These are phyloP conservation scores for Hanseniaspora hatyaiensis DNA, from an alignment of 805 yeast genomes.

Conservation along the genomic window DNA sequence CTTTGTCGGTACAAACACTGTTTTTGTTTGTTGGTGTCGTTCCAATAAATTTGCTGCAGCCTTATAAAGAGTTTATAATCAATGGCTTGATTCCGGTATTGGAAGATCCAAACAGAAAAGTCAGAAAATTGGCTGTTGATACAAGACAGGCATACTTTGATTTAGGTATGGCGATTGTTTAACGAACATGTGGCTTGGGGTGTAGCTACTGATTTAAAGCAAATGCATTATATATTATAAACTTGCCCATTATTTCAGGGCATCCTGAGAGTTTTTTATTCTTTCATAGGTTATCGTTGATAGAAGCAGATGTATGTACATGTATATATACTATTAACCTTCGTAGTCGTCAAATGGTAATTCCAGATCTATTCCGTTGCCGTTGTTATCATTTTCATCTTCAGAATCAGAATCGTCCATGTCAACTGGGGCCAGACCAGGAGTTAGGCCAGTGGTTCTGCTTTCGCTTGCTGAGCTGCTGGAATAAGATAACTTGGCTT, in stretches of 20 bases:
- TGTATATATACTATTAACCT: conserved; percentile 11
- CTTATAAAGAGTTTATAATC: conserved; percentile 42
- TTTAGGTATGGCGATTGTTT: conserved; percentile 31
- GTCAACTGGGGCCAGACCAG: conserved; percentile 78
- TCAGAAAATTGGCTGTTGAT: conserved; percentile 66
- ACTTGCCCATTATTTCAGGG: too few relatives aligned
- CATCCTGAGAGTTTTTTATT: too few relatives aligned
- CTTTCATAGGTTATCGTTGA: too few relatives aligned
- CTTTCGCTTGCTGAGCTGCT: too few relatives aligned
- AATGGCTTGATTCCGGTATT: conserved; percentile 39
- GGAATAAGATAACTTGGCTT: too few relatives aligned
- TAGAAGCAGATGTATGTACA: conserved; percentile 5
- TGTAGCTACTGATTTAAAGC: too few relatives aligned
- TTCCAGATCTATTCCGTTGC: conserved; percentile 2
- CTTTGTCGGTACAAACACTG: conserved; percentile 47
- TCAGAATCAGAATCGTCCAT: conserved; percentile 42
- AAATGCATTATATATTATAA: conserved; percentile 17
- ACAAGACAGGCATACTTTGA: conserved; percentile 70
- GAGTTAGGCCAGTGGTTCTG: conserved; percentile 58
- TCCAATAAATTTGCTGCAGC: conserved; percentile 36
- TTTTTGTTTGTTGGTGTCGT: conserved; percentile 35
- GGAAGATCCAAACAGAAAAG: conserved; percentile 62
- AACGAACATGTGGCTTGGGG: too few relatives aligned
- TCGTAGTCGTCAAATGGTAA: conserved; percentile 3
- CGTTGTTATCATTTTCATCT: conserved; percentile 22